phyloP scores from a whole-genome alignment of 2,329 filamentous ascomycete species.

The Furcasterigmium sp. region DNA sequence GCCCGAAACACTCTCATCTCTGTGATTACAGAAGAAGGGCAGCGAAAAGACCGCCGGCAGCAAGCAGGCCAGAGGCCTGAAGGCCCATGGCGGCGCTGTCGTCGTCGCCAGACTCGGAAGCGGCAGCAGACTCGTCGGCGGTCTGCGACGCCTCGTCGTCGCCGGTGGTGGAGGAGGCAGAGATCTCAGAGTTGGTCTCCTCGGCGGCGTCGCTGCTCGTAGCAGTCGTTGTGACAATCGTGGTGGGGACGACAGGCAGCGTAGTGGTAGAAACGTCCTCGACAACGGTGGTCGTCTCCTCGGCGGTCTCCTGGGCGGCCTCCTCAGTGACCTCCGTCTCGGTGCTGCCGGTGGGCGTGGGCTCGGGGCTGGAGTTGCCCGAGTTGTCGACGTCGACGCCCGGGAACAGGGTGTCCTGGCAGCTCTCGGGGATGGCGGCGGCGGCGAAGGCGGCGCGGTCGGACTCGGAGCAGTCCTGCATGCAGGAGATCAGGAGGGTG shows the following conservation, averaged over 20 bases:
- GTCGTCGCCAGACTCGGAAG: background rate
- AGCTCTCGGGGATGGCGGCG: background rate
- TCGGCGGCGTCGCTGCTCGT: no score
- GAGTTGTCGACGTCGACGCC: background rate
- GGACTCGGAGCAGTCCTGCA: conserved; percentile 2
- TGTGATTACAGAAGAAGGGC: background rate
- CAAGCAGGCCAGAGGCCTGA: background rate
- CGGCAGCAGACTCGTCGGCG: background rate
- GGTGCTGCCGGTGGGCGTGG: no score
- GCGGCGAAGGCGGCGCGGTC: conserved; percentile 3
- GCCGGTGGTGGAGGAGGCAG: no score
- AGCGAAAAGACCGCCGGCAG: background rate
- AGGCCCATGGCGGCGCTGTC: background rate
- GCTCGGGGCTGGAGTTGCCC: no score
- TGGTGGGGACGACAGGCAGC: no score
- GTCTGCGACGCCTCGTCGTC: background rate
- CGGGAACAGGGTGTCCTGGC: conserved; percentile 3
- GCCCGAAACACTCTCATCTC: no score
- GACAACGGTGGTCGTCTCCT: background rate
- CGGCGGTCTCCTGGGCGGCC: no score
- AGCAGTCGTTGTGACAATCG: no score
- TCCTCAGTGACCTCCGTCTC: no score
- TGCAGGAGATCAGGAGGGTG: conserved; percentile 6
- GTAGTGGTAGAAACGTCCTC: no score
- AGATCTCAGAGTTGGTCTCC: background rate